These are phyloP conservation scores for Phytophthora cajani DNA, from an alignment of 352 stramenopile genomes.

Conservation along the genomic window DNA sequence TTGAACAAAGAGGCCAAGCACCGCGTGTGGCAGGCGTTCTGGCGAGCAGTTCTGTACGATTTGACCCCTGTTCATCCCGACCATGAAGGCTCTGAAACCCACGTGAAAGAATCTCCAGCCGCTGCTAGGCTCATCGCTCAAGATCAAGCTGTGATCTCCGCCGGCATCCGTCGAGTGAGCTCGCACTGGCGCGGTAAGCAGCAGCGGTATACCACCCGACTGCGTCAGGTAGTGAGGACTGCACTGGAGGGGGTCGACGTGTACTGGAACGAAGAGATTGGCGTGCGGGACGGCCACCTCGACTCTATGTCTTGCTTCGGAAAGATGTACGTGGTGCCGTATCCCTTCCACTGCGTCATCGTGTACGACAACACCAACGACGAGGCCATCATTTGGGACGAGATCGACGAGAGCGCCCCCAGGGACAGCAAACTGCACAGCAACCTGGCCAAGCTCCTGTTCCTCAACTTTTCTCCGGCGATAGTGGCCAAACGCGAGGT, in stretches of 20 bases:
- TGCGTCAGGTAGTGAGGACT: conserved; percentile 31
- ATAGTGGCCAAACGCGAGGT: conserved; percentile 31
- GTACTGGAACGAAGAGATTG: conserved; percentile 43
- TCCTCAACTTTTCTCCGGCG: conserved; percentile 40
- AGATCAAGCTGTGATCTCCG: conserved; percentile 35
- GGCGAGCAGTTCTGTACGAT: conserved; percentile 43
- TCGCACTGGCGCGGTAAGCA: conserved; percentile 45
- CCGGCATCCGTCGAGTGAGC: conserved; percentile 42
- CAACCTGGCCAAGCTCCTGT: conserved; percentile 36
- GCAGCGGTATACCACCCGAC: conserved; percentile 24
- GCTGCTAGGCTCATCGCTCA: conserved; percentile 19
- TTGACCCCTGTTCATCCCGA: conserved; percentile 15
- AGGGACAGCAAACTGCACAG: conserved; percentile 21
- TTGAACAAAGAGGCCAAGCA: conserved; percentile 52
- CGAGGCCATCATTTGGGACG: conserved; percentile 45
- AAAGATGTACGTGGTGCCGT: conserved; percentile 57
- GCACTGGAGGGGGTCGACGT: conserved; percentile 57
- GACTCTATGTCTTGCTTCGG: conserved; percentile 48
- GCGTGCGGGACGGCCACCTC: conserved; percentile 38
- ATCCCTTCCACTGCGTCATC: conserved; percentile 58
- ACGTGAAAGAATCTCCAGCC: conserved; percentile 11
- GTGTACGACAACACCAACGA: conserved; percentile 54
- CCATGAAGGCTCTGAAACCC: conserved; percentile 7
- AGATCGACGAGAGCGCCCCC: conserved; percentile 9
- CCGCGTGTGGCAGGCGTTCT: conserved; percentile 57